phyloP scores from a whole-genome alignment of 495 filamentous ascomycete genomes.

The Hypomontagnella submonticulosa region DNA sequence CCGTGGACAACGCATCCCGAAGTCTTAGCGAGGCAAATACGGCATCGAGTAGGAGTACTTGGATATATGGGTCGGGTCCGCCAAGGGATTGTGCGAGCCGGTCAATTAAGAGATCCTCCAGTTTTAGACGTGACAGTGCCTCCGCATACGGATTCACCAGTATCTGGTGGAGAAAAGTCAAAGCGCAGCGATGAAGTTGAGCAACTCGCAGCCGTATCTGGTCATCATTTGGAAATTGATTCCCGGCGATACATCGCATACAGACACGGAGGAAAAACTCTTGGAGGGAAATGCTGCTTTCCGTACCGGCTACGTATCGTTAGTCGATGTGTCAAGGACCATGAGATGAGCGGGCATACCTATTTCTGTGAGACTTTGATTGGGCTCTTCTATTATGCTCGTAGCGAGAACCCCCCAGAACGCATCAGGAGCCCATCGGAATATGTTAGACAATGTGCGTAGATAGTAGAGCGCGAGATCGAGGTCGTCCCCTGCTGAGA shows the following conservation, averaged over 20 bases:
- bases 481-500: constrained; percentile 69
- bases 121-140: constrained; percentile 71
- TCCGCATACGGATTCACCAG: constrained; percentile 76
- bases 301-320: constrained; percentile 51
- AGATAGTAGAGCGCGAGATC: constrained; percentile 83
- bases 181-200: constrained; percentile 73
- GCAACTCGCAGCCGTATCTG: constrained; percentile 56
- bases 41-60: constrained; percentile 79
- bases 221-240: constrained; percentile 50
- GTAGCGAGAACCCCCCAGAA: constrained; percentile 71
- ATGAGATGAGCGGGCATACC: constrained; percentile 48
- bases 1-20: constrained; percentile 62
- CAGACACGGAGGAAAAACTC: constrained; percentile 70
- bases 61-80: constrained; percentile 70
- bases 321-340: constrained; percentile 20
- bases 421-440: constrained; percentile 69
- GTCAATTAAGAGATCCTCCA: constrained; percentile 79
- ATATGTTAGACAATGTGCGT: constrained; percentile 75
- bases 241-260: constrained; percentile 65
- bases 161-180: constrained; percentile 79
- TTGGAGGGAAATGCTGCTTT: constrained; percentile 66
- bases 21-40: constrained; percentile 76
- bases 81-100: constrained; percentile 72
- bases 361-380: constrained; percentile 54
- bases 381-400: constrained; percentile 53